phyloP scores from a whole-genome alignment of 345 rosid species.

The Camelina sativa region DNA sequence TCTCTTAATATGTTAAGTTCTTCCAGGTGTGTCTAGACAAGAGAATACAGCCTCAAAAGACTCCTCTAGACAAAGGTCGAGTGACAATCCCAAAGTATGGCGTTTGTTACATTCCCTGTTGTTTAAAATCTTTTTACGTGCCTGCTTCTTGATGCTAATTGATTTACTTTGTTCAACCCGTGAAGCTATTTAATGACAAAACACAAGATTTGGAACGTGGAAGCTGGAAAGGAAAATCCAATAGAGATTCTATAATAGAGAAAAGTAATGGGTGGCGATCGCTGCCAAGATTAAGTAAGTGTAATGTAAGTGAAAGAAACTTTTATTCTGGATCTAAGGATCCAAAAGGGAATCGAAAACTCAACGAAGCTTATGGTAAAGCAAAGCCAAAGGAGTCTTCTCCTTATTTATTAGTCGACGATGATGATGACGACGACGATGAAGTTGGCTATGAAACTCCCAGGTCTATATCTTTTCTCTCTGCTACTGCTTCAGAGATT shows the following conservation, averaged over 20 bases:
- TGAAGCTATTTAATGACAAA: slow-evolving; percentile 44
- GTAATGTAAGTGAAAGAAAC: slow-evolving; percentile 34
- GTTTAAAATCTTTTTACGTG: slow-evolving; percentile 16
- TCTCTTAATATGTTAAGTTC: slow-evolving; percentile 29
- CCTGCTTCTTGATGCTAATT: slow-evolving; percentile 18
- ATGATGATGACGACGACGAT: slow-evolving; percentile 24
- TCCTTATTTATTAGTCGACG: slow-evolving; percentile 34
- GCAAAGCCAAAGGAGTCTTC: slow-evolving; percentile 44
- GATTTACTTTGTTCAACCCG: slow-evolving; percentile 37
- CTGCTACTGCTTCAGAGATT: neutral
- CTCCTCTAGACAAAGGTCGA: slow-evolving; percentile 42
- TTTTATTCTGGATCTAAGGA: slow-evolving; percentile 43
- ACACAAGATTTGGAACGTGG: slow-evolving; percentile 38
- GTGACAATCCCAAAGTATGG: slow-evolving; percentile 56
- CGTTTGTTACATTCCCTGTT: slow-evolving; percentile 30
- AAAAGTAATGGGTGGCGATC: slow-evolving; percentile 42
- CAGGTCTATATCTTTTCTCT: slow-evolving; percentile 27
- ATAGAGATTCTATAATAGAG: slow-evolving; percentile 38
- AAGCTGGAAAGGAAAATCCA: slow-evolving; percentile 38
- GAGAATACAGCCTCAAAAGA: slow-evolving; percentile 18
- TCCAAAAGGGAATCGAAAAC: slow-evolving; percentile 21
- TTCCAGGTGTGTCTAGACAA: slow-evolving; percentile 45
- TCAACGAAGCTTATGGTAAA: slow-evolving; percentile 23
- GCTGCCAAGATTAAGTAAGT: slow-evolving; percentile 48
- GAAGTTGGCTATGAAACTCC: slow-evolving; percentile 32